These are phyloP conservation scores for Volvox carteri DNA, from an alignment of 163 green algal species.

Conservation along the genomic window DNA sequence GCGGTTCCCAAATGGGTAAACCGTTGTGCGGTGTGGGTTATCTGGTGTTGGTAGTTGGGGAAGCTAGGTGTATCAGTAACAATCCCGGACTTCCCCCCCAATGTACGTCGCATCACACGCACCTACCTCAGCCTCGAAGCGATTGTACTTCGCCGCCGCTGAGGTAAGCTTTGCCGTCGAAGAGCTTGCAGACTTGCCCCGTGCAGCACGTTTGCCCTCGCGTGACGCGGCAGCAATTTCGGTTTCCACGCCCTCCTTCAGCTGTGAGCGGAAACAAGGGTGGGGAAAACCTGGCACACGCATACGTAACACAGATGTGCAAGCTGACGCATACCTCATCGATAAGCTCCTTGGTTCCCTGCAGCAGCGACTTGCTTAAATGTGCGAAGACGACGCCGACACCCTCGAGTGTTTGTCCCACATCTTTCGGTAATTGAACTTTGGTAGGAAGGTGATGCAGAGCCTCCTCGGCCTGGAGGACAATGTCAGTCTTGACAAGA, in stretches of 20 bases:
- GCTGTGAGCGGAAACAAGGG: conserved; percentile 35
- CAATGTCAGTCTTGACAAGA: neutral
- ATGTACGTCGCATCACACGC: neutral
- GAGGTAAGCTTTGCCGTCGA: conserved; percentile 12
- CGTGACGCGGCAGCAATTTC: conserved; percentile 59
- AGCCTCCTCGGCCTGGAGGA: conserved; percentile 44
- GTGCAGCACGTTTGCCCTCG: conserved; percentile 58
- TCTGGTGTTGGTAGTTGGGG: too few relatives aligned
- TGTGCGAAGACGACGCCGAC: conserved; percentile 55
- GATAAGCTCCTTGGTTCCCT: conserved; percentile 68
- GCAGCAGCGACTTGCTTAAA: conserved; percentile 66
- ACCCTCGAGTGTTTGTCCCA: conserved; percentile 40
- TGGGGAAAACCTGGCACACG: neutral
- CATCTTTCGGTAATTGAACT: conserved; percentile 19
- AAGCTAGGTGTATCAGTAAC: too few relatives aligned
- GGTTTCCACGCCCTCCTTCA: conserved; percentile 69
- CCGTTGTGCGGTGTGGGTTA: too few relatives aligned
- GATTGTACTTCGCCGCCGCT: conserved; percentile 59
- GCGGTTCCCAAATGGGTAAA: too few relatives aligned
- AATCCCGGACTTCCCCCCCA: too few relatives aligned
- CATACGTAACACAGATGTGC: neutral
- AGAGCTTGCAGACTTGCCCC: conserved; percentile 2
- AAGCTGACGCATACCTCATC: conserved; percentile 57
- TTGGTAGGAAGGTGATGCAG: neutral
- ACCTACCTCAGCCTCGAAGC: conserved; percentile 69